Evolutionary conservation across 73 alveolate genomes (phyloP), one percentile per base, ranked within the genome.

Genomic region (Breviolum minutum): DNA sequence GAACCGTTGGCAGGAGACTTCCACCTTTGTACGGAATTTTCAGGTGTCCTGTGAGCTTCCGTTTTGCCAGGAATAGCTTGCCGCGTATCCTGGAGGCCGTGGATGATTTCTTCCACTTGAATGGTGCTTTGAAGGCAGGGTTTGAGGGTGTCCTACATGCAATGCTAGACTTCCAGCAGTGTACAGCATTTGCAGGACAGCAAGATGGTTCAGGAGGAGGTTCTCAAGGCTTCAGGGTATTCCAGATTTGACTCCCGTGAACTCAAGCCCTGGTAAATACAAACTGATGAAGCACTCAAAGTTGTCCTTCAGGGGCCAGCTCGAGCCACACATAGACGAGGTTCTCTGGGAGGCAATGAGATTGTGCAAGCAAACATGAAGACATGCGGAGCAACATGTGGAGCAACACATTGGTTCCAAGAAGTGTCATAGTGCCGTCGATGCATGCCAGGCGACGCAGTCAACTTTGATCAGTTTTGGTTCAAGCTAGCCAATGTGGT

Each of bases 401-500:
- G 54, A 40, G 54, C 54, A 40, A 40, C 3, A 40, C 54, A 40
- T 40, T 40, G 54, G 0, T 40, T 40, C 3, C 54, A 40, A 40
- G 54, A 3, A 40, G 54, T 19, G 54, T 14, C 12, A 29, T 73
- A 11, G 12, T 71, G 82, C 26, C 12, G 17, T 22, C 82, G 29
- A 26, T 29, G 40, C 63, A 60, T 77, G 0, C 48, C 97, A 91
- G 97, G 97, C 40, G 97, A 71, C 40, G 88, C 77, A 26, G 76
- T 91, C 77, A 73, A 63, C 76, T 91, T 91, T 82, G 97, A 91
- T 7, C 76, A 20, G 54, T 91, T 91, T 63, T 91, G 97, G 97
- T 91, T 91, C 87, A 91, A 91, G 76, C 14, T 91, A 48, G 97
- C 97, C n/a, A 91, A 91, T 71, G 97, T 64, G 71, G 97, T 91